Conservation (phyloP, 345 rosid genomes). For the Boechera stricta region DNA sequence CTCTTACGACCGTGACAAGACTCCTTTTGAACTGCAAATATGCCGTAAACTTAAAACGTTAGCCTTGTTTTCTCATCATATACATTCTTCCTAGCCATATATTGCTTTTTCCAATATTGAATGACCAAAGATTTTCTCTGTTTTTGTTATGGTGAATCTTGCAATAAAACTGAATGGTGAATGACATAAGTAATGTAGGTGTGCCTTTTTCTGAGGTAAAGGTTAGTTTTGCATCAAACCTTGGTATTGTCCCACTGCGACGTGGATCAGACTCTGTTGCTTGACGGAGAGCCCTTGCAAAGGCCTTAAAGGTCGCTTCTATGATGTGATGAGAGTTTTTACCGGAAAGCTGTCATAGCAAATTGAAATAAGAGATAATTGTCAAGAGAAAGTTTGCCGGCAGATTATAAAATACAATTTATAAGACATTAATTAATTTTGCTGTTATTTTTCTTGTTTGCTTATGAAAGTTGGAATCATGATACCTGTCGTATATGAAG, state of each 20-base stretch:
- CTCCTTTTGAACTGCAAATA: slow-evolving; percentile 86
- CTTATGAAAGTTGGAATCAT: background rate
- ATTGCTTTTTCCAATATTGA: background rate
- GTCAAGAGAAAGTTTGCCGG: background rate
- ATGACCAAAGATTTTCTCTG: background rate
- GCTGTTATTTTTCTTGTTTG: background rate
- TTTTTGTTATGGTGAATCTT: background rate
- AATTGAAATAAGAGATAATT: background rate
- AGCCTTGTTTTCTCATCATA: slow-evolving; percentile 7
- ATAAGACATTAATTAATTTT: background rate
- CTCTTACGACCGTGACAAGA: slow-evolving; percentile 60
- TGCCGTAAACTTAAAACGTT: background rate
- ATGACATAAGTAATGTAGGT: background rate
- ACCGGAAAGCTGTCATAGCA: slow-evolving; percentile 72
- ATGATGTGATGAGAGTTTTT: slow-evolving; percentile 89
- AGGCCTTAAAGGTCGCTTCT: slow-evolving; percentile 97
- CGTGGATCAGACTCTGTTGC: slow-evolving; percentile 85
- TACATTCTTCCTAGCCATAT: background rate
- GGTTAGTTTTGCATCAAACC: slow-evolving; percentile 48
- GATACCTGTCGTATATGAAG: slow-evolving; percentile 89
- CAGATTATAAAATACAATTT: background rate
- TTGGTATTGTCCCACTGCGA: slow-evolving; percentile 82
- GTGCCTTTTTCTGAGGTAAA: background rate
- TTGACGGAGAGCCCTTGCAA: slow-evolving; percentile 94
- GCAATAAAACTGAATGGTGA: background rate